A percentile compares a stretch with the other conserved stretches of the same genome.
Conservation (phyloP, 108 stramenopile species). For the Nitzschia inconspicua region DNA sequence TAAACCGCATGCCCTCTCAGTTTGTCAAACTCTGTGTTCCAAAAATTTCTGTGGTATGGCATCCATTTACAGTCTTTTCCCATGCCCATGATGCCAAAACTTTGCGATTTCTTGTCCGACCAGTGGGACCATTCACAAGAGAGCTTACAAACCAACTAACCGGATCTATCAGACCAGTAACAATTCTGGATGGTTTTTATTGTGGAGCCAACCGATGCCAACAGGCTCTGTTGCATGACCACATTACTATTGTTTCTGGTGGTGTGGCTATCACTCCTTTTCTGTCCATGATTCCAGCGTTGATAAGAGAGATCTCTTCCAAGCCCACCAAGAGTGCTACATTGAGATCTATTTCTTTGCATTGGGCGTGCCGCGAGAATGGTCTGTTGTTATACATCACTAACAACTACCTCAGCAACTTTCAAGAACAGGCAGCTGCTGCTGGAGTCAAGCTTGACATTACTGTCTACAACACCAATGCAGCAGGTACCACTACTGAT, state of each 20-base stretch:
- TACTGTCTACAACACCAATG: too few species aligned
- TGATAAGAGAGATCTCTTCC: too few species aligned
- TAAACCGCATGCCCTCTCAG: background rate
- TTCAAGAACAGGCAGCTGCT: too few species aligned
- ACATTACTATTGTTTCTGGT: slow-evolving; percentile 4
- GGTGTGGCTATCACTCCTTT: slow-evolving; percentile 20
- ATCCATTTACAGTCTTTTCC: too few species aligned
- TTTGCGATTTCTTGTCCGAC: background rate
- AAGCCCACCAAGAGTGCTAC: too few species aligned
- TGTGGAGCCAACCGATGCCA: background rate
- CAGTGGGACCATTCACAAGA: too few species aligned
- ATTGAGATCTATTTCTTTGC: too few species aligned
- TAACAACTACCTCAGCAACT: too few species aligned
- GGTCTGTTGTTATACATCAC: too few species aligned
- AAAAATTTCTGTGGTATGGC: background rate
- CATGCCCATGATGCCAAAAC: background rate
- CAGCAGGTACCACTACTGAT: too few species aligned
- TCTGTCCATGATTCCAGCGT: slow-evolving; percentile 1
- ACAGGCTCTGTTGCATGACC: slow-evolving; percentile 5
- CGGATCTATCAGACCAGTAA: background rate
- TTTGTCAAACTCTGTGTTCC: slow-evolving; percentile 17
- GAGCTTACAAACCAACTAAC: background rate
- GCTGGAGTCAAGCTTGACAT: too few species aligned
- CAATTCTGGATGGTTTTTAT: slow-evolving; percentile 1
- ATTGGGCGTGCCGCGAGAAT: too few species aligned